A percentile compares a stretch with the other conserved stretches of the same genome.
Conservation (phyloP, 164 flowering plant genomes). For the Akebia trifoliata region DNA sequence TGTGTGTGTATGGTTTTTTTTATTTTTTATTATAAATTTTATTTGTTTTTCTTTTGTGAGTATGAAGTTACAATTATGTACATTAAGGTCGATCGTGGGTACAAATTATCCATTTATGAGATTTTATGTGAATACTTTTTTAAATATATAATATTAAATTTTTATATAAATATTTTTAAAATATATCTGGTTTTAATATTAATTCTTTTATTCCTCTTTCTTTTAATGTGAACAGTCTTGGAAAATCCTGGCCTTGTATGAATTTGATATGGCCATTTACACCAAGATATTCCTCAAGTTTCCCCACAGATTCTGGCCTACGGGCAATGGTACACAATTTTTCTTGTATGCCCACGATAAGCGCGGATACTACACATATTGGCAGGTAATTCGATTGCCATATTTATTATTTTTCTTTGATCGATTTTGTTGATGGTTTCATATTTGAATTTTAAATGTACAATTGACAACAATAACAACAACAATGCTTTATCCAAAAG, state of each 20-base stretch:
- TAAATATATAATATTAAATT: no score
- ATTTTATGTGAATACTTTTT: no score
- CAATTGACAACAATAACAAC: neutral
- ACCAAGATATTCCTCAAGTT: conserved; percentile 35
- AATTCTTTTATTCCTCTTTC: neutral
- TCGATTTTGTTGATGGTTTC: no score
- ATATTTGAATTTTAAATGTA: neutral
- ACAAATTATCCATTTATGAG: no score
- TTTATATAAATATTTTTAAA: neutral
- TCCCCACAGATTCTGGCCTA: conserved; percentile 33
- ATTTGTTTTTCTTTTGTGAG: no score
- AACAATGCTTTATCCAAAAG: no score
- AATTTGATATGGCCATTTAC: conserved; percentile 27
- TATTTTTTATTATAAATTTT: no score
- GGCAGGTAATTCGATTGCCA: conserved; percentile 56
- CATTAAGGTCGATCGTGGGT: no score
- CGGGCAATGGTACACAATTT: conserved; percentile 36
- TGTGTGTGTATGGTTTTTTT: no score
- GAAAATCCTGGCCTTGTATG: conserved; percentile 25
- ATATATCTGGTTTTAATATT: neutral
- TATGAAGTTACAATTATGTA: no score
- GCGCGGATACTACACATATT: conserved; percentile 34
- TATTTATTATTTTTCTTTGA: no score
- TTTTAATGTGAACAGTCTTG: conserved; percentile 14
- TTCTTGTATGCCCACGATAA: conserved; percentile 28